Conservation (phyloP, 148 eudicot genomes). For the Vaccinium corymbosum region DNA sequence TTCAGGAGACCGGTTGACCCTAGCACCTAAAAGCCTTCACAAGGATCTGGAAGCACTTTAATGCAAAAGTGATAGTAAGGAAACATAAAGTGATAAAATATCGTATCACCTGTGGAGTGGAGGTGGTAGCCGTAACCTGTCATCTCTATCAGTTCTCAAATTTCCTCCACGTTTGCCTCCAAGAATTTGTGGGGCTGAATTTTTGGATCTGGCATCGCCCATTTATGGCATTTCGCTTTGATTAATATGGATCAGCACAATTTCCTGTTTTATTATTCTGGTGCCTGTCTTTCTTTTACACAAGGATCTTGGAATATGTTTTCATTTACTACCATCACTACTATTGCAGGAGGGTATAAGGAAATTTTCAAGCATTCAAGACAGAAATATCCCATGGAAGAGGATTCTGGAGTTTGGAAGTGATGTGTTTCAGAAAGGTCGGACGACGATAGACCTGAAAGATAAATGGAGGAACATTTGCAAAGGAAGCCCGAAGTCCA, state of each 20-base stretch:
- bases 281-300: neutral
- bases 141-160: neutral
- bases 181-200: neutral
- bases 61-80: neutral
- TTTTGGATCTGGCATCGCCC: neutral
- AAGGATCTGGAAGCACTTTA: neutral
- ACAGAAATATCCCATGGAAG: slow-evolving; percentile 51
- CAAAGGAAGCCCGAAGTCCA: slow-evolving; percentile 28
- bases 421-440: slow-evolving; percentile 45
- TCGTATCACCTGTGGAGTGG: neutral
- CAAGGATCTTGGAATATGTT: neutral
- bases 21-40: neutral
- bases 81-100: neutral
- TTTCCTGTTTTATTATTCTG: neutral
- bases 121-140: neutral
- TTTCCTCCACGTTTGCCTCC: neutral
- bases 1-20: neutral
- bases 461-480: slow-evolving; percentile 75
- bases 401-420: slow-evolving; percentile 56
- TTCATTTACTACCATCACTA: neutral
- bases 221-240: neutral
- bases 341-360: slow-evolving; percentile 53
- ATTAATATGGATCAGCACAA: neutral
- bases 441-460: slow-evolving; percentile 59
- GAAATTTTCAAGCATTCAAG: slow-evolving; percentile 24